phyloP scores from a whole-genome alignment of 2,329 filamentous ascomycete genomes.

The Aureobasidium zeae region DNA sequence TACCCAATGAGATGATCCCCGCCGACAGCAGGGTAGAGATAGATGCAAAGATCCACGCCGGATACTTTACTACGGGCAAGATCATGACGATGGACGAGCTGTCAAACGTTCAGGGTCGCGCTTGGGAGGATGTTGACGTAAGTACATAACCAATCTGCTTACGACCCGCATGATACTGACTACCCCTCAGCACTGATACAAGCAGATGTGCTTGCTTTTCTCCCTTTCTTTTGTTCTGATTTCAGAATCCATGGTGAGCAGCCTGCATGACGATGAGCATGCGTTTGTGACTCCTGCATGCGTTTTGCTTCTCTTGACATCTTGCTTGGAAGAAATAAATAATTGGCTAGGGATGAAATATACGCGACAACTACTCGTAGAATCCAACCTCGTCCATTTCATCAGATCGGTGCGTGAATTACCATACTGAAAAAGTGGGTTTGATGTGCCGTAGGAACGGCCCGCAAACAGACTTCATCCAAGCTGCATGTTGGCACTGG shows the following conservation, averaged over 20 bases:
- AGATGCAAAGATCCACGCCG: conserved; percentile 94
- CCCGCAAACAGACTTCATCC: conserved; percentile 4
- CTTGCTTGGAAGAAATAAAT: too few relatives aligned
- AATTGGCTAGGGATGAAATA: too few relatives aligned
- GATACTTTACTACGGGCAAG: conserved; percentile 78
- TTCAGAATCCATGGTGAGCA: too few relatives aligned
- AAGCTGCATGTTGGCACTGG: conserved; percentile 1
- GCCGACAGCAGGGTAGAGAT: conserved; percentile 96
- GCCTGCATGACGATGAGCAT: conserved; percentile 8
- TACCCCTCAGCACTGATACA: conserved; percentile 10
- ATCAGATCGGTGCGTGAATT: conserved; percentile 14
- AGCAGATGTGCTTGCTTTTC: too few relatives aligned
- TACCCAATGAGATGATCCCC: conserved; percentile 89
- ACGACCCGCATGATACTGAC: neutral
- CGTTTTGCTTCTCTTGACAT: too few relatives aligned
- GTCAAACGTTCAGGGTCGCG: conserved; percentile 73
- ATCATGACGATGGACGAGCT: conserved; percentile 82
- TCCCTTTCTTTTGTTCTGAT: neutral
- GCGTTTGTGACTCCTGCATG: neutral
- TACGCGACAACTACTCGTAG: too few relatives aligned
- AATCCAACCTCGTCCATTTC: too few relatives aligned
- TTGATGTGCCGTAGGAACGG: conserved; percentile 12
- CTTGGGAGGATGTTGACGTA: conserved; percentile 67
- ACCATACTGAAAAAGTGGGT: neutral
- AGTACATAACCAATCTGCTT: neutral